Conservation (phyloP, 169 alveolate species). For the Theileria annulata region DNA sequence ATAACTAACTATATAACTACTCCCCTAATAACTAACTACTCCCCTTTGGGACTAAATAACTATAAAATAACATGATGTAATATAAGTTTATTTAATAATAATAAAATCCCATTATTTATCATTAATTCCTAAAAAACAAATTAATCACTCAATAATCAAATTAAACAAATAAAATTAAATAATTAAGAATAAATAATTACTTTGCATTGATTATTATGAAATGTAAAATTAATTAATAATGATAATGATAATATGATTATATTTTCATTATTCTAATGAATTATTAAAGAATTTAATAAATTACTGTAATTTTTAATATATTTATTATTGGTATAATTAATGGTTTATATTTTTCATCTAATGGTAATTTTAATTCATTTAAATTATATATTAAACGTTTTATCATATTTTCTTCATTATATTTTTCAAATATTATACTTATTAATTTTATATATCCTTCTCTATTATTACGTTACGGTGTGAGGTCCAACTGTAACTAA, state of each 20-base stretch:
- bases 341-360: conserved; percentile 34
- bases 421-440: conserved; percentile 33
- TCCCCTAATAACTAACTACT: too few species aligned
- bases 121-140: conserved; percentile 1
- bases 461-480: not conserved
- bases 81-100: not conserved
- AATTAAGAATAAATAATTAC: conserved; percentile 1
- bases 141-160: not conserved
- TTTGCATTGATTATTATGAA: conserved; percentile 36
- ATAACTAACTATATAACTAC: too few species aligned
- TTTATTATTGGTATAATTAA: conserved; percentile 21
- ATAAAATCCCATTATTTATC: not conserved
- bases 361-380: conserved; percentile 44
- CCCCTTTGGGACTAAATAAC: too few species aligned
- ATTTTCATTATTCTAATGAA: conserved; percentile 5
- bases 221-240: conserved; percentile 51
- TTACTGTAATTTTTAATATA: not conserved
- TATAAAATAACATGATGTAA: not conserved
- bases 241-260: conserved; percentile 16
- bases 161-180: not conserved
- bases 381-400: conserved; percentile 48
- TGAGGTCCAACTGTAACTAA: too few species aligned
- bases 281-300: not conserved
- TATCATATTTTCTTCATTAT: conserved; percentile 19
- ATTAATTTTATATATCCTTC: conserved; percentile 28